Percentiles rank a stretch among this genome's conserved stretches.
Conservation (phyloP, 2,329 filamentous ascomycete genomes). For the Tolypocladium paradoxum region DNA sequence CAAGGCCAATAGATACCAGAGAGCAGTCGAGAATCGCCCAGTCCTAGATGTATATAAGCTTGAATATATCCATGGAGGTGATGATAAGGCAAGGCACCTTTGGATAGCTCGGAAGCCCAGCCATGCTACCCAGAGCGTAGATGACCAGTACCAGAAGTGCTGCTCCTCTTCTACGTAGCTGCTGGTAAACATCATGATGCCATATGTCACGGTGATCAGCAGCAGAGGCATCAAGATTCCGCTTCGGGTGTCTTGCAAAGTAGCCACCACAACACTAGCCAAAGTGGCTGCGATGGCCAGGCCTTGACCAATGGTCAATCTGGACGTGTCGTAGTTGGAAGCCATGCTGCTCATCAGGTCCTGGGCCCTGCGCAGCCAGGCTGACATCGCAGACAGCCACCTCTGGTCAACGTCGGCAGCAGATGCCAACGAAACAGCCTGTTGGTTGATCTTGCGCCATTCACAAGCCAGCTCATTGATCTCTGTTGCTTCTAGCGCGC, state of each 20-base stretch:
- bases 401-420: constrained; percentile 19
- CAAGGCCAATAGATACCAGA: constrained; percentile 37
- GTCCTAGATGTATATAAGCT: constrained; percentile 10
- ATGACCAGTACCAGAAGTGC: constrained; percentile 94
- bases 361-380: constrained; percentile 65
- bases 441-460: constrained; percentile 38
- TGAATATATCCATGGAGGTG: background rate
- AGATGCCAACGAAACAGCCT: constrained; percentile 12
- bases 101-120: constrained; percentile 37
- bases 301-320: constrained; percentile 39
- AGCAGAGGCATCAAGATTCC: constrained; percentile 30
- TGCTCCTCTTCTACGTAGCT: constrained; percentile 98
- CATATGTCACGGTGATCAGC: constrained; percentile 52
- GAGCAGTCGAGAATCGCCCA: constrained; percentile 14
- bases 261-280: constrained; percentile 5
- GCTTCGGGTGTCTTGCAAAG: constrained; percentile 4
- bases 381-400: constrained; percentile 33
- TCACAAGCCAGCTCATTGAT: constrained; percentile 56
- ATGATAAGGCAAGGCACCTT: constrained; percentile 18
- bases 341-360: constrained; percentile 76
- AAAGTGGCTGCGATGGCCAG: constrained; percentile 22
- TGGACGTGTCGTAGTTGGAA: constrained; percentile 75
- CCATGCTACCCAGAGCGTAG: constrained; percentile 56
- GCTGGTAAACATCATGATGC: constrained; percentile 91
- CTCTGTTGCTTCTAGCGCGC: constrained; percentile 22